Conservation (phyloP, 257 asterid species). For the Salvia miltiorrhiza region DNA sequence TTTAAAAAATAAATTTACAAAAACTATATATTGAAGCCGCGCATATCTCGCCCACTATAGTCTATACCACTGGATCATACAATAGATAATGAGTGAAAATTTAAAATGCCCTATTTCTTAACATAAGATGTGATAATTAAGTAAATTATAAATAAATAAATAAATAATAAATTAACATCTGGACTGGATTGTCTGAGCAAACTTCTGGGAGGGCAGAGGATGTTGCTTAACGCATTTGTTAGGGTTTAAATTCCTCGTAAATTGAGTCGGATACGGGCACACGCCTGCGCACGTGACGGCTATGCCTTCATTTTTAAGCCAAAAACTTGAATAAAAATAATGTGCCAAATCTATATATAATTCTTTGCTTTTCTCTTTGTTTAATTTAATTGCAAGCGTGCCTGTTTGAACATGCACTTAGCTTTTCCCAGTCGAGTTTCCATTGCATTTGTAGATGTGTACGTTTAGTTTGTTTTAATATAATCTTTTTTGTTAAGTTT, state of each 20-base stretch:
- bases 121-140: too few species aligned
- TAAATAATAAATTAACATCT: too few species aligned
- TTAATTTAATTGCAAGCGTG: conserved; percentile 8
- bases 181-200: background rate
- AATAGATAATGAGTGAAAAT: too few species aligned
- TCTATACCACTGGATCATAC: too few species aligned
- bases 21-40: too few species aligned
- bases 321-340: too few species aligned
- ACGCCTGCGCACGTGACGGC: conserved; percentile 52
- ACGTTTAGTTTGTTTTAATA: background rate
- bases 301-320: conserved; percentile 28
- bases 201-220: conserved; percentile 47
- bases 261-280: conserved; percentile 43
- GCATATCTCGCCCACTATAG: too few species aligned
- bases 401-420: conserved; percentile 1
- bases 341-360: background rate
- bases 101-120: too few species aligned
- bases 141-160: too few species aligned
- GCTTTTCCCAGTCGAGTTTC: background rate
- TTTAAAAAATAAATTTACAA: too few species aligned
- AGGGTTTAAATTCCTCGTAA: conserved; percentile 39
- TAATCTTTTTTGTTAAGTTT: background rate
- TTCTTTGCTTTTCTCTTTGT: background rate
- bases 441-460: background rate
- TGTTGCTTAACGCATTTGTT: conserved; percentile 87